Conservation (phyloP, 2,329 filamentous ascomycete genomes). For the Myriosclerotinia scirpicola region DNA sequence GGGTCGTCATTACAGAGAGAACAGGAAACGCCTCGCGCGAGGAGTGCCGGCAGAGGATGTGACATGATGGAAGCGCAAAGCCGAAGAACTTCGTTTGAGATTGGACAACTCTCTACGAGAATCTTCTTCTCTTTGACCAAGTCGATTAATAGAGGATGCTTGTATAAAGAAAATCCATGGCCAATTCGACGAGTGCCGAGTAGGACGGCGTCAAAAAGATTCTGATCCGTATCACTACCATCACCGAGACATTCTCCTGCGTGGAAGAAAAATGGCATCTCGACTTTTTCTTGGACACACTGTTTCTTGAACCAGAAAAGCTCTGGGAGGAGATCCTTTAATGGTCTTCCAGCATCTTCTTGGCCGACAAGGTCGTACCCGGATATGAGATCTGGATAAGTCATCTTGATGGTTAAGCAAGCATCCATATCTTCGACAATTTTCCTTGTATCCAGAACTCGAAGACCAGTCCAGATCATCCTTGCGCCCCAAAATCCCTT, state of each 20-base stretch:
- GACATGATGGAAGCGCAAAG: slow-evolving; percentile 73
- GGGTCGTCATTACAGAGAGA: slow-evolving; percentile 90
- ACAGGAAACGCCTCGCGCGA: slow-evolving; percentile 81
- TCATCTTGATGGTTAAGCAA: slow-evolving; percentile 79
- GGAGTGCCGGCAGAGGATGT: slow-evolving; percentile 78
- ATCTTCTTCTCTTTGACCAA: slow-evolving; percentile 88
- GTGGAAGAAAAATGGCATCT: slow-evolving; percentile 94
- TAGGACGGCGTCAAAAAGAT: slow-evolving; percentile 85
- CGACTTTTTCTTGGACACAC: slow-evolving; percentile 73
- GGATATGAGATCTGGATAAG: slow-evolving; percentile 75
- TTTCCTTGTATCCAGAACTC: slow-evolving; percentile 60
- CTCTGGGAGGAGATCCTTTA: slow-evolving; percentile 76
- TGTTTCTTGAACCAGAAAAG: slow-evolving; percentile 92
- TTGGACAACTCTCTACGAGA: slow-evolving; percentile 84
- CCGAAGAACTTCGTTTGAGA: slow-evolving; percentile 84
- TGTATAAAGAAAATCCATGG: slow-evolving; percentile 84
- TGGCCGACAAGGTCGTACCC: slow-evolving; percentile 91
- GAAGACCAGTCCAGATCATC: slow-evolving; percentile 80
- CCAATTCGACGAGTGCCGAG: slow-evolving; percentile 87
- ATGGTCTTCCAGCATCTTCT: slow-evolving; percentile 75
- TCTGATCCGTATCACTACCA: slow-evolving; percentile 71
- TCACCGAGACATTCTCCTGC: slow-evolving; percentile 81
- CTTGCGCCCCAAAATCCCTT: slow-evolving; percentile 79
- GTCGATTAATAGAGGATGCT: slow-evolving; percentile 85
- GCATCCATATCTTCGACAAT: slow-evolving; percentile 82